Percentiles rank a stretch among this genome's conserved stretches.
These are phyloP conservation scores for Mortierella sp. DNA, from an alignment of 371 early-diverging fungal genomes.

Conservation along the genomic window DNA sequence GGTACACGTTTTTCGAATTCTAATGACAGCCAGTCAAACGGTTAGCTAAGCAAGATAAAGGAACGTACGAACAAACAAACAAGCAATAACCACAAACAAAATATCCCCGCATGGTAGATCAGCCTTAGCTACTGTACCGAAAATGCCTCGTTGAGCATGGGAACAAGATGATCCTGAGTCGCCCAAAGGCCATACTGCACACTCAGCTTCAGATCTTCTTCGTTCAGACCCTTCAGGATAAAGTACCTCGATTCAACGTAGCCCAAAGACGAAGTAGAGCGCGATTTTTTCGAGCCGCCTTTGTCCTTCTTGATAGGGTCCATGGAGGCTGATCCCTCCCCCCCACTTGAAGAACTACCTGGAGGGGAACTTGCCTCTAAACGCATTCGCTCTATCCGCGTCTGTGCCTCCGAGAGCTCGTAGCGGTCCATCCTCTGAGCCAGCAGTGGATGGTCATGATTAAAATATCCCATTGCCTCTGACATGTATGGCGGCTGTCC, in stretches of 20 bases:
- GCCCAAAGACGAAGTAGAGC: constrained; percentile 29
- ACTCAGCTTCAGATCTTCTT: constrained; percentile 64
- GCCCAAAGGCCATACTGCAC: constrained; percentile 61
- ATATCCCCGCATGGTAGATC: neutral
- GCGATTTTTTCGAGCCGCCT: constrained; percentile 29
- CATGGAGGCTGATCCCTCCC: constrained; percentile 10
- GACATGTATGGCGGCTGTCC: constrained; percentile 18
- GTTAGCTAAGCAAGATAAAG: neutral
- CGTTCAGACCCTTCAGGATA: constrained; percentile 62
- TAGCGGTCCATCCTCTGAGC: constrained; percentile 11
- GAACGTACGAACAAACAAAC: neutral
- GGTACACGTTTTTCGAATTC: constrained; percentile 60
- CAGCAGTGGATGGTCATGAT: constrained; percentile 1
- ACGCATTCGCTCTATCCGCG: constrained; percentile 30
- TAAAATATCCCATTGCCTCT: constrained; percentile 16
- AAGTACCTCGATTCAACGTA: constrained; percentile 57
- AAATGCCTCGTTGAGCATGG: constrained; percentile 61
- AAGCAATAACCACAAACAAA: constrained; percentile 2
- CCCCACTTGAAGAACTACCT: constrained; percentile 32
- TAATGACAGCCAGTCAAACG: constrained; percentile 6
- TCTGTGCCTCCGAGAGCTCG: constrained; percentile 24
- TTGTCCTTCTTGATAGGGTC: constrained; percentile 15
- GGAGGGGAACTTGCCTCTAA: constrained; percentile 31
- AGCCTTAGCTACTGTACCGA: constrained; percentile 48
- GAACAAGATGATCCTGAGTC: constrained; percentile 64